Conservation (phyloP, 441 rosid genomes). For the Pelargonium cotyledonis region DNA sequence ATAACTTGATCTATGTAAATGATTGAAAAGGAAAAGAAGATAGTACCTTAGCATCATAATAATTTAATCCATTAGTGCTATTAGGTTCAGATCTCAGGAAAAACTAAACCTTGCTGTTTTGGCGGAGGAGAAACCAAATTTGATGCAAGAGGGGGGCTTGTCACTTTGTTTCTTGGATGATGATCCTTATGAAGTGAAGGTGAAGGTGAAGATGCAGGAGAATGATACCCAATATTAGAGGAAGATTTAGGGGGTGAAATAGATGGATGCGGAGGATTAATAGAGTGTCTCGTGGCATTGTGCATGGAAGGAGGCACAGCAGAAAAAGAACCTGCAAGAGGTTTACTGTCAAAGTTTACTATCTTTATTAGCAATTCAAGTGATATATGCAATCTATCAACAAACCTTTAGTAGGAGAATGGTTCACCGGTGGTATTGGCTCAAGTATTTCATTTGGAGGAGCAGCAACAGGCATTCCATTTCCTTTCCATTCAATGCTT, state of each 20-base stretch:
- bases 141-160: slow-evolving; percentile 35
- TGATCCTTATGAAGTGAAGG: slow-evolving; percentile 35
- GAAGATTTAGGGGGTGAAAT: slow-evolving; percentile 28
- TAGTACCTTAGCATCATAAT: neutral
- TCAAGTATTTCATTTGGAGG: slow-evolving; percentile 38
- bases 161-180: slow-evolving; percentile 31
- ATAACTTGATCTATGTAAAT: slow-evolving; percentile 36
- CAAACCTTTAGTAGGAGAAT: slow-evolving; percentile 28
- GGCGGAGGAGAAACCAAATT: slow-evolving; percentile 39
- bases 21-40: slow-evolving; percentile 20
- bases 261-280: slow-evolving; percentile 31
- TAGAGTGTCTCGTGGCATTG: slow-evolving; percentile 22
- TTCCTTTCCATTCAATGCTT: slow-evolving; percentile 27
- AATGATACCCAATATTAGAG: slow-evolving; percentile 18
- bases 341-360: neutral
- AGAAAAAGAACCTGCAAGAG: slow-evolving; percentile 37
- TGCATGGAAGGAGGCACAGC: slow-evolving; percentile 43
- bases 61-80: slow-evolving; percentile 8
- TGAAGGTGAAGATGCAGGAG: slow-evolving; percentile 41
- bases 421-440: slow-evolving; percentile 39
- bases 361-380: slow-evolving; percentile 6
- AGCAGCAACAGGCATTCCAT: slow-evolving; percentile 45
- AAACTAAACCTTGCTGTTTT: slow-evolving; percentile 40
- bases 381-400: neutral
- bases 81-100: slow-evolving; percentile 8